Conservation (phyloP, 352 stramenopile genomes). For the Pythium monospermum region DNA sequence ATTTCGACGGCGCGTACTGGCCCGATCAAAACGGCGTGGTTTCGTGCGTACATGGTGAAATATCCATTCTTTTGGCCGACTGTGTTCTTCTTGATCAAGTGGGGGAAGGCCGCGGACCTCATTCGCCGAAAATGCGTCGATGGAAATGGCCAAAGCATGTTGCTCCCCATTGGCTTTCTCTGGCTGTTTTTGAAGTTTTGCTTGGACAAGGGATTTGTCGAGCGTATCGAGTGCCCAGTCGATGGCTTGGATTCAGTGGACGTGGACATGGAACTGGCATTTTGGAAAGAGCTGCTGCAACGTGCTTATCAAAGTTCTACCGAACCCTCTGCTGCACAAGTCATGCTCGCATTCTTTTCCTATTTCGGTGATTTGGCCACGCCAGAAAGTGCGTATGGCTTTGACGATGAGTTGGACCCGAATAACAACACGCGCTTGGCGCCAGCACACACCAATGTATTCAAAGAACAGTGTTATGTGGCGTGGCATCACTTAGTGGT, state of each 20-base stretch:
- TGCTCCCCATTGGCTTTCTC: slow-evolving; percentile 62
- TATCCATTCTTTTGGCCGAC: slow-evolving; percentile 75
- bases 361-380: slow-evolving; percentile 58
- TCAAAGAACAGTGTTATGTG: slow-evolving; percentile 61
- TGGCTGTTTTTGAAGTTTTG: slow-evolving; percentile 76
- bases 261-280: slow-evolving; percentile 53
- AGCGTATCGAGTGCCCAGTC: slow-evolving; percentile 26
- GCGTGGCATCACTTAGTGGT: slow-evolving; percentile 64
- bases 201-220: slow-evolving; percentile 38
- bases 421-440: slow-evolving; percentile 65
- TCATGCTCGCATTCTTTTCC: slow-evolving; percentile 53
- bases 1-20: slow-evolving; percentile 49
- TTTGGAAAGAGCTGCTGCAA: slow-evolving; percentile 55
- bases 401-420: slow-evolving; percentile 50
- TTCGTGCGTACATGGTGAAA: slow-evolving; percentile 58
- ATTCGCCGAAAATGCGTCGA: slow-evolving; percentile 47
- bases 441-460: slow-evolving; percentile 30
- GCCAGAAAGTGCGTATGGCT: slow-evolving; percentile 37
- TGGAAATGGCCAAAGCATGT: slow-evolving; percentile 39
- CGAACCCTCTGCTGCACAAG: slow-evolving; percentile 29
- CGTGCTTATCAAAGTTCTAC: neutral
- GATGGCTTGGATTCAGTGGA: neutral
- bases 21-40: slow-evolving; percentile 66
- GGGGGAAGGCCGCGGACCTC: slow-evolving; percentile 63
- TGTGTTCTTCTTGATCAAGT: slow-evolving; percentile 69